Evolutionary conservation across 495 filamentous ascomycete species (phyloP).

Genomic region (Polyplosphaeria fusca): DNA sequence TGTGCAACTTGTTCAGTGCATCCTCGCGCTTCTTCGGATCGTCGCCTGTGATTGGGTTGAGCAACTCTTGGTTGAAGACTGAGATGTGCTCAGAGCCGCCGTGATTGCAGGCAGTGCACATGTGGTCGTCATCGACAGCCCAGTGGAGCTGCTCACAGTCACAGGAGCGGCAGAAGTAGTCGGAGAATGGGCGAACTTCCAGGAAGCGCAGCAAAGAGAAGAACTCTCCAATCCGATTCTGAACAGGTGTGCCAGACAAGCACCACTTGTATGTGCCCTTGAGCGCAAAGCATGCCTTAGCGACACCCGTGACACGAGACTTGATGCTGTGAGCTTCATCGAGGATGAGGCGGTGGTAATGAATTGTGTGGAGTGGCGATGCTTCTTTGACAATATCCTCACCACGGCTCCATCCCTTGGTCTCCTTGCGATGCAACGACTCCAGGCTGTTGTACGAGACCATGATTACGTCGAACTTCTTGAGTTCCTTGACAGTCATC

Average conservation of each 20-base stretch:
- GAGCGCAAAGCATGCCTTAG: slow-evolving; percentile 90
- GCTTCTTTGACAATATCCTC: slow-evolving; percentile 74
- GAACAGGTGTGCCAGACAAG: slow-evolving; percentile 87
- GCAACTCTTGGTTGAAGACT: slow-evolving; percentile 91
- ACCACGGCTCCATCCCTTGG: slow-evolving; percentile 80
- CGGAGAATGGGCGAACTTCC: slow-evolving; percentile 79
- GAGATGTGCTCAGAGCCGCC: slow-evolving; percentile 82
- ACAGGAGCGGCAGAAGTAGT: slow-evolving; percentile 87
- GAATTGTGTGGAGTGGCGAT: slow-evolving; percentile 79
- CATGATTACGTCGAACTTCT: slow-evolving; percentile 86
- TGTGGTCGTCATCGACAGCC: slow-evolving; percentile 64
- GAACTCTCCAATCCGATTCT: slow-evolving; percentile 96
- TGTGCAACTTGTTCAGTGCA: slow-evolving; percentile 75
- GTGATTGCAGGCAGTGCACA: slow-evolving; percentile 62
- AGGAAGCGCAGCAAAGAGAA: slow-evolving; percentile 92
- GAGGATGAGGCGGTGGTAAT: slow-evolving; percentile 87
- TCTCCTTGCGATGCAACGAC: slow-evolving; percentile 86
- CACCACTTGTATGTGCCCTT: slow-evolving; percentile 89
- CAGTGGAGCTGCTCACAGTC: slow-evolving; percentile 78
- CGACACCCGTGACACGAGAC: slow-evolving; percentile 78
- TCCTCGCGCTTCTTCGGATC: slow-evolving; percentile 53
- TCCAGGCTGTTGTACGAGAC: slow-evolving; percentile 91
- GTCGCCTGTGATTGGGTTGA: slow-evolving; percentile 68
- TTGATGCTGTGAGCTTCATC: slow-evolving; percentile 98
- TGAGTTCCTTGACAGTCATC: slow-evolving; percentile 66